Conservation (phyloP, 2,329 filamentous ascomycete species). For the Hypoxylon rubiginosum region DNA sequence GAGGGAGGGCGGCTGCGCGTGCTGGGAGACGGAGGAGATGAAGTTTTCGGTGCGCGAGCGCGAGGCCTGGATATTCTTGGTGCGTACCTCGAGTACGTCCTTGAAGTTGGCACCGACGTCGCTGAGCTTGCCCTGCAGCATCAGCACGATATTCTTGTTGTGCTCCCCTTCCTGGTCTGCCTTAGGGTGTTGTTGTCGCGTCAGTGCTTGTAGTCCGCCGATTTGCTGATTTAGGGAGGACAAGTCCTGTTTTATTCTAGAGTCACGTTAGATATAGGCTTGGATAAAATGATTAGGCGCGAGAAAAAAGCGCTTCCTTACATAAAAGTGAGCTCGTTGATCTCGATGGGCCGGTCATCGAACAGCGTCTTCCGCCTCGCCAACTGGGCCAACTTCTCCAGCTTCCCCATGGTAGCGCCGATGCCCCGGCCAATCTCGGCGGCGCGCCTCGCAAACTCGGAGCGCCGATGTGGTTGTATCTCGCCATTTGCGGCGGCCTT, state of each 20-base stretch:
- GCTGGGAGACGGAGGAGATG: constrained; percentile 87
- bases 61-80: constrained; percentile 97
- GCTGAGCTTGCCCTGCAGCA: constrained; percentile 90
- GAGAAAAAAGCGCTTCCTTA: constrained; percentile 11
- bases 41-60: constrained; percentile 96
- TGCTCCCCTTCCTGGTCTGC: constrained; percentile 91
- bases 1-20: constrained; percentile 74
- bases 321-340: constrained; percentile 95
- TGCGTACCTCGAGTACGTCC: constrained; percentile 94
- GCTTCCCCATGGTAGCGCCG: constrained; percentile 90
- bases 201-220: constrained; percentile 81
- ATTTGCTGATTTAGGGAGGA: constrained; percentile 88
- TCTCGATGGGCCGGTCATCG: constrained; percentile 95
- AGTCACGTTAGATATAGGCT: constrained; percentile 15
- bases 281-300: not conserved
- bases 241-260: constrained; percentile 90
- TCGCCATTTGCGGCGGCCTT: constrained; percentile 72
- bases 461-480: constrained; percentile 70
- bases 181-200: constrained; percentile 80
- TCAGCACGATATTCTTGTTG: constrained; percentile 95
- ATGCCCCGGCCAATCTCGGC: constrained; percentile 94
- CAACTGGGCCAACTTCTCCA: constrained; percentile 92
- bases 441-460: constrained; percentile 92
- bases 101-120: constrained; percentile 97
- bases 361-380: constrained; percentile 98